Base-by-base conservation (phyloP, 176 grass and related monocot genomes). In the Bromus sterilis region DNA sequence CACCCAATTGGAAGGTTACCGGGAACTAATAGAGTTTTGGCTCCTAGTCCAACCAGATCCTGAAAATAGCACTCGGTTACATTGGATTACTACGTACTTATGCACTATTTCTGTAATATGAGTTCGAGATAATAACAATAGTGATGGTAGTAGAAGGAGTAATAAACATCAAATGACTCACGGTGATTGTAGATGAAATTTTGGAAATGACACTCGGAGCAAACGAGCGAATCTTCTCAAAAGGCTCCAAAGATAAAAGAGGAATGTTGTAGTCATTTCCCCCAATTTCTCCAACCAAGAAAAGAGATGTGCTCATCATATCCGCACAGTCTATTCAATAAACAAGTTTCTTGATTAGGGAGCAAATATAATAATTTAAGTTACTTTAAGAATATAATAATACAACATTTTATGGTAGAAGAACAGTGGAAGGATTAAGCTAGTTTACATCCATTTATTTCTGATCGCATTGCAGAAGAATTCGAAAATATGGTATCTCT, bases 221-320 rank as follows among this genome's bases (percentile, higher is more conserved):
- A 41, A 53, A 97, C 26, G 3, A 64, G 39, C 67, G 85, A 29
- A 94, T 89, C 83, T 90, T 77, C 9, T 89, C 85, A 25, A 94
- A 14, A 0, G 75, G 48, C 29, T 12, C 69, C 2, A 68, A 66
- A 4, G 16, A 25, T 4, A 80, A 63, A 51, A 92, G 78, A 51
- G 91, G 83, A 58, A 85, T 1, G 79, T 97, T 97, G 85, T 97
- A 94, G 78, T 94, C 94, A 46, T 94, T 97, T 4, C 94, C 94
- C 31, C 91, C 91, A 74, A 97, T 97, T 82, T 97, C 94, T 66
- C 94, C 94, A 25, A 94, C 72, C 46, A 90, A 68, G 79, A 97
- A 92, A 30, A 94, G 89, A n/a, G 89, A 78, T 41, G 56, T 51
- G 69, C 71, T 80, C 56, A 94, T 86, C 14, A 88, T 63, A 34